Evolutionary conservation across 139 green algal species (phyloP), one percentile per base, ranked within the genome.

Genomic region (Zygnema circumcarinatum): DNA sequence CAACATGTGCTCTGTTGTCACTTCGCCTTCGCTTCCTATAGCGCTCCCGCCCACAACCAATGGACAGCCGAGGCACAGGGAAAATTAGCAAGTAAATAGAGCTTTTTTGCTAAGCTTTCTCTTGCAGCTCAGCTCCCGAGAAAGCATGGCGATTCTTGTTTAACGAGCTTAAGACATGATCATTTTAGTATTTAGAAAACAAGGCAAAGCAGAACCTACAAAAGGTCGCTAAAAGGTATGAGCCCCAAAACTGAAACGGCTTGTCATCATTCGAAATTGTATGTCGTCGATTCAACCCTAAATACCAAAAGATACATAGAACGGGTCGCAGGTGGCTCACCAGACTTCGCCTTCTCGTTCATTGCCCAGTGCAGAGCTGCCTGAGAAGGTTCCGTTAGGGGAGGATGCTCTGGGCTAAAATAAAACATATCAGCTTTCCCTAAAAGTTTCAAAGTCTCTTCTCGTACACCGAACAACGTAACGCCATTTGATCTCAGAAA

Each of bases 341-440:
- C 54, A 33, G 54, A 72, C 25, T 25, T 29, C 25, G 54, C 69
- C 36, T 88, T 53, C 84, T 89, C 31, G 38, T 80, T 62, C 42
- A 89, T 76, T 20, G 84, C 84, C 47, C 52, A 89, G 31, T 90
- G 11, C 20, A 90, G 39, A 1, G 85, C 85, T 1, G 32, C 35
- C 16, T 56, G 29, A 2, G 38, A 42, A 29, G 52, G 56, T 69
- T 89, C 80, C 3, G 85, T 90, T 35, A 90, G 79, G 11, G 85
- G 85, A 42, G 85, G 85, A 69, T 90, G 85, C 85, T 90, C 85
- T 1, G 85, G 41, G 16, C 79, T 88, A 69, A 88, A 88, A 67
- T 83, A 90, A 69, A 87, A 90, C 78, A 87, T 86, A 40, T 90
- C 85, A 0, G 79, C 85, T 69, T 90, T 90, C 0, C 85, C 85